Base-by-base conservation (phyloP, 78 protist genomes). In the Polysphondylium violaceum region DNA sequence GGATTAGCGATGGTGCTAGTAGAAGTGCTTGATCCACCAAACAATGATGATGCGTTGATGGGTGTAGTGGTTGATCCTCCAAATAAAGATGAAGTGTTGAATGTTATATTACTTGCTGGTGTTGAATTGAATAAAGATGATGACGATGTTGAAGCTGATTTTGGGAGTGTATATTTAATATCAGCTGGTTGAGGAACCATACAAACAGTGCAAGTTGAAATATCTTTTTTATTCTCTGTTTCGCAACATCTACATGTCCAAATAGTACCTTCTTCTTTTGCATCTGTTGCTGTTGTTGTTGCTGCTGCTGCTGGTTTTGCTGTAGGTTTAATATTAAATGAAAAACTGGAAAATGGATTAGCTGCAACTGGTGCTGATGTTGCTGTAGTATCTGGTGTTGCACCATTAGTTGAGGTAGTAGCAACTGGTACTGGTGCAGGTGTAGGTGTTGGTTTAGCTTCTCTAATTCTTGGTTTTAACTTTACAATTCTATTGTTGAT, bases 231-330 rank as follows among this genome's bases (percentile, higher is more conserved):
- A 21, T 64, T 36, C 21, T 64, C 47, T 12, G 41, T 17, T 35
- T 64, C 72, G 36, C 72, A 64, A 64, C 72, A 64, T 64, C 53
- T 29, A 64, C 72, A 64, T 64, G 19, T 64, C 72, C 72, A 64
- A 21, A 21, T 36, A 1, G 3, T 35, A 19, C 23, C 23, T 36
- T 64, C 72, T 64, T 14, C 14, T 64, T 64, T 64, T n/a, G n/a
- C n/a, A n/a, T n/a, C 25, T 69, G 76, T 14, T 53, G 50, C 25
- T 58, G 65, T 21, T 74, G 71, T 17, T 35, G 27, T 40, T 55
- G 79, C 2, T 73, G 67, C 11, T 58, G 71, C 9, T 55, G 40
- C 17, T 23, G 53, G 11, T 23, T 25, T 16, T 27, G 71, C 38
- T 33, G 71, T 25, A 35, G 44, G 33, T 61, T 23, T 61, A 33